phyloP scores from a whole-genome alignment of 108 stramenopile species.

The Aurantiochytrium sp. region DNA sequence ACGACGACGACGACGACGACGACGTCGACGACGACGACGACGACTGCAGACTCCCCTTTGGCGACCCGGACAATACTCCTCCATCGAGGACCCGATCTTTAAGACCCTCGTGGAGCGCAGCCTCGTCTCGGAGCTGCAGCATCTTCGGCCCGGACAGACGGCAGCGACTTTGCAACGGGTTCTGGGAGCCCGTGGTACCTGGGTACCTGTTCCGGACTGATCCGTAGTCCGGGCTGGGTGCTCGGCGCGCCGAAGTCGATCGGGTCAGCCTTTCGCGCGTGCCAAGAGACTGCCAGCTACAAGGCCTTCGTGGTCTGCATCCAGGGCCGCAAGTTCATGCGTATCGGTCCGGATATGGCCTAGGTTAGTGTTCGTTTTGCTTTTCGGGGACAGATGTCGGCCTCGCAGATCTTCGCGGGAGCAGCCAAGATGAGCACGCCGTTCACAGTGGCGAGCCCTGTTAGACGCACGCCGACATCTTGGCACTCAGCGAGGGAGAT shows the following conservation, averaged over 20 bases:
- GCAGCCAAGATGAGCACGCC: background rate
- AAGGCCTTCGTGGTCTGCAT: background rate
- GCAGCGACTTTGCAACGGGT: background rate
- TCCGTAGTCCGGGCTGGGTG: background rate
- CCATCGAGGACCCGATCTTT: background rate
- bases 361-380: background rate
- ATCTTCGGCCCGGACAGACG: background rate
- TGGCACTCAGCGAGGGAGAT: background rate
- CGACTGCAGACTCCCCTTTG: too few species aligned
- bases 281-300: background rate
- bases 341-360: background rate
- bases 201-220: background rate
- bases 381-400: background rate
- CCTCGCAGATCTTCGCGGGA: background rate
- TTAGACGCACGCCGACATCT: background rate
- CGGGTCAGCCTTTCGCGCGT: background rate
- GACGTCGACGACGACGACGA: too few species aligned
- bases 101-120: background rate
- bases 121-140: background rate
- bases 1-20: too few species aligned
- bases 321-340: background rate
- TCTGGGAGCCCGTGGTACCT: background rate
- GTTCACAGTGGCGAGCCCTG: background rate
- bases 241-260: background rate
- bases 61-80: background rate